Evolutionary conservation across 306 rosid genomes (phyloP), one percentile per base, ranked within the genome.

Genomic region (Clitoria ternatea): DNA sequence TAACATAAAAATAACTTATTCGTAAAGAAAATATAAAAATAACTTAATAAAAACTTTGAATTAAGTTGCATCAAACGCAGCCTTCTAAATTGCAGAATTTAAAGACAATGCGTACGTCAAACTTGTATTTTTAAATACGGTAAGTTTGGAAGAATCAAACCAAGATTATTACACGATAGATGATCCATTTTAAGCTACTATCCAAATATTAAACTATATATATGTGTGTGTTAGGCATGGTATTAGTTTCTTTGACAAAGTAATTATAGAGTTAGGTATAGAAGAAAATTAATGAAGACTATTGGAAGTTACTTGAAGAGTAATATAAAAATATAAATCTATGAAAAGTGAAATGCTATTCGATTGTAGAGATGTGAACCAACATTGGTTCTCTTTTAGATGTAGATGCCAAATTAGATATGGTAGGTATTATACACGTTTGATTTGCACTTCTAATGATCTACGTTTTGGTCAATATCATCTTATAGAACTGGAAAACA

Each of bases 401-500:
- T 6, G 17, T 45, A 48, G 64, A n/a, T 77, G 65, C 30, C 47
- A 49, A 49, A 13, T 32, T 32, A 12, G 22, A 70, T 67, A 76
- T 70, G 65, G 66, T 10, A 22, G 70, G 64, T 69, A 32, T 62
- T 54, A 55, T 45, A 64, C 81, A 63, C 74, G 74, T 55, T 75
- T 63, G 84, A 80, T 55, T 62, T 75, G 81, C 80, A 80, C 81
- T 70, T 54, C 66, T 33, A 37, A 73, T 50, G 72, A 30, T 66
- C 33, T 30, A 18, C 33, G 33, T 17, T 42, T 27, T 17, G n/a
- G 55, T 40, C 42, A 43, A 65, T 15, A 65, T 15, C 14, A 26
- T 76, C 23, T 56, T 56, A 23, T 11, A 4, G 33, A 42, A 15
- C 37, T 26, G 42, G 42, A 32, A 47, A 66, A 29, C 36, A 22